A percentile compares a stretch with the other conserved stretches of the same genome.
These are phyloP conservation scores for Fusarium chaquense DNA, from an alignment of 2,329 filamentous ascomycete genomes.

Conservation along the genomic window DNA sequence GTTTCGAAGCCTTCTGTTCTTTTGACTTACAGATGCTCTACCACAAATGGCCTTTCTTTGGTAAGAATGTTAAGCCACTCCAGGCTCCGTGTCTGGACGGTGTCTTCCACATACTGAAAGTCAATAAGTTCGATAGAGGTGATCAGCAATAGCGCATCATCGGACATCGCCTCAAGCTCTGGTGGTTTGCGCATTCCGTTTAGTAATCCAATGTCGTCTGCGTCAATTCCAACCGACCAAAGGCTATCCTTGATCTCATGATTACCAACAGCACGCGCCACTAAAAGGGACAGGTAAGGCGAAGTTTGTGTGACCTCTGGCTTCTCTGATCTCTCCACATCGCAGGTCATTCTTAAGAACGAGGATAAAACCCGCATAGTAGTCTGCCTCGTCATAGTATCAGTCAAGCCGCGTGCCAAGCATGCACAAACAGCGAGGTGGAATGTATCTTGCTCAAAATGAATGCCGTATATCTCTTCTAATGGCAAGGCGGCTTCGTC, in stretches of 20 bases:
- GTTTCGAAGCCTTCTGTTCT: no score
- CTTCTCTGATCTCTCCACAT: slow-evolving; percentile 27
- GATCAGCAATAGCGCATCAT: slow-evolving; percentile 72
- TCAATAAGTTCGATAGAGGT: slow-evolving; percentile 74
- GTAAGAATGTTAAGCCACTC: slow-evolving; percentile 71
- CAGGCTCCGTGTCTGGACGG: slow-evolving; percentile 69
- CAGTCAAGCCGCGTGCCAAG: slow-evolving; percentile 72
- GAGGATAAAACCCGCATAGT: slow-evolving; percentile 71
- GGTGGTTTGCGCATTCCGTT: slow-evolving; percentile 45
- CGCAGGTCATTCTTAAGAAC: slow-evolving; percentile 61
- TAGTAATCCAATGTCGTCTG: slow-evolving; percentile 50
- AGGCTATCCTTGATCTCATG: slow-evolving; percentile 73
- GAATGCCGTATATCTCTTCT: slow-evolving; percentile 74
- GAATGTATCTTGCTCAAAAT: slow-evolving; percentile 73
- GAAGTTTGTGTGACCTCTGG: slow-evolving; percentile 52
- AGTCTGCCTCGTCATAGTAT: slow-evolving; percentile 69
- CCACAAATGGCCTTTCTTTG: slow-evolving; percentile 64
- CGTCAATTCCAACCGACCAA: slow-evolving; percentile 69
- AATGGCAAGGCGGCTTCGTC: slow-evolving; percentile 72
- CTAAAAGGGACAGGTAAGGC: slow-evolving; percentile 71
- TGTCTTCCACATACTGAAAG: slow-evolving; percentile 73
- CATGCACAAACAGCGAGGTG: slow-evolving; percentile 75
- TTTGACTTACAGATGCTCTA: slow-evolving; percentile 67
- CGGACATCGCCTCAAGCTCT: slow-evolving; percentile 61
- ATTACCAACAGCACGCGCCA: slow-evolving; percentile 66